Base-by-base conservation (phyloP, 2,329 filamentous ascomycete species). In the Fusarium redolens region DNA sequence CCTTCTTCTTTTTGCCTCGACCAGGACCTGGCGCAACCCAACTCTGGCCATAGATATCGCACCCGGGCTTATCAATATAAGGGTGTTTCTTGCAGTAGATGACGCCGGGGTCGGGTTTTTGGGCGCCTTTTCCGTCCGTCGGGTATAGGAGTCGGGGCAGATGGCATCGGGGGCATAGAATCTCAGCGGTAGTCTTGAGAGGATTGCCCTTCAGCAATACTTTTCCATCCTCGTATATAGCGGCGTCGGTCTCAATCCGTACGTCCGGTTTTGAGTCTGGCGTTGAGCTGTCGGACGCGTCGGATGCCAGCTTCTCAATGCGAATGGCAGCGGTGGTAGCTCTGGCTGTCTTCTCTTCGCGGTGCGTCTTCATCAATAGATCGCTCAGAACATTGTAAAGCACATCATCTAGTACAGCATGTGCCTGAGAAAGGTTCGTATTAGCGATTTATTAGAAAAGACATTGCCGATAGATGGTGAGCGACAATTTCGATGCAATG, bases 21-120 rank as follows among this genome's bases (percentile, higher is more conserved):
- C 90, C 90, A 28, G 91, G 90, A 1, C 89, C 89, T 28, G 92
- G 91, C 22, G 90, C 91, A 18, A 93, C 91, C 88, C 93, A 95
- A 33, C 92, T 93, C 81, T 95, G 93, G 56, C 92, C 93, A 81
- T 95, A 95, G 72, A 95, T 93, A 81, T 96, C 93, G 82, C 91
- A 92, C 68, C 92, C 92, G 4, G 90, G 86, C 79, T 93, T 91
- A 74, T 93, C 90, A 68, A 94, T 92, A 85, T 92, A 95, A 1
- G 93, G 92, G 68, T 92, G 90, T 73, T 91, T 91, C 82, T 93
- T 93, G 87, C 93, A 96, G 85, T 95, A 95, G 74, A 92, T 89
- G 74, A 91, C 85, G 72, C 87, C 85, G 1, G 92, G 92, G 65
- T 92, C 89, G 47, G 91, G 91, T 78, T 90, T 90, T 77, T 83